A percentile compares a stretch with the other conserved stretches of the same genome.
phyloP scores from a whole-genome alignment of 352 stramenopile genomes.

The Pythium aristosporum region DNA sequence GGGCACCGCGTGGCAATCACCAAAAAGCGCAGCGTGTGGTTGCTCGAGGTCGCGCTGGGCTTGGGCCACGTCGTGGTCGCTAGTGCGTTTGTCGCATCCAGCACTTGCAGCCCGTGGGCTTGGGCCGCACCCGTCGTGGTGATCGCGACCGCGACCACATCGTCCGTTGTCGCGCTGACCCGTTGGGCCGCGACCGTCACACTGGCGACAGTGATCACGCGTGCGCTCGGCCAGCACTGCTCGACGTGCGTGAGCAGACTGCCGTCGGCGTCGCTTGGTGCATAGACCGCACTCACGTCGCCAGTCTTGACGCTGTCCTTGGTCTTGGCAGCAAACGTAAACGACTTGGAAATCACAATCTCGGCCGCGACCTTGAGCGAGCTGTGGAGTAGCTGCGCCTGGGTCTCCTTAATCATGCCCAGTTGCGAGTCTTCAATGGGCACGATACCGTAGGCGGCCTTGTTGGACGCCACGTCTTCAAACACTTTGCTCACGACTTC shows the following conservation, averaged over 20 bases:
- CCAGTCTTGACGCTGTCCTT: constrained; percentile 38
- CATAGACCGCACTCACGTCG: constrained; percentile 63
- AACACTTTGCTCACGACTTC: constrained; percentile 81
- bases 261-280: constrained; percentile 53
- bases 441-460: constrained; percentile 82
- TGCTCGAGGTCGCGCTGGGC: constrained; percentile 28
- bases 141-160: constrained; percentile 48
- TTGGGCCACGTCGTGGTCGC: constrained; percentile 44
- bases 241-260: constrained; percentile 59
- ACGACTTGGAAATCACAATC: constrained; percentile 65
- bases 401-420: constrained; percentile 87
- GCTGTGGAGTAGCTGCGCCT: constrained; percentile 64
- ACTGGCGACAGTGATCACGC: constrained; percentile 62
- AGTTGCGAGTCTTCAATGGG: constrained; percentile 83
- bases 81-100: constrained; percentile 53
- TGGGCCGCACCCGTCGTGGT: constrained; percentile 49
- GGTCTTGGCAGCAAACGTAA: constrained; percentile 65
- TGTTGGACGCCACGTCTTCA: constrained; percentile 72
- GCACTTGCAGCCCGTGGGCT: constrained; percentile 38
- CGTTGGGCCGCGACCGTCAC: constrained; percentile 58
- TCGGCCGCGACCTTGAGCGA: constrained; percentile 81
- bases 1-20: constrained; percentile 68
- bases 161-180: constrained; percentile 25
- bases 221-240: constrained; percentile 67
- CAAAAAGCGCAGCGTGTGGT: constrained; percentile 69